Base-by-base conservation (phyloP, 2,329 filamentous ascomycete genomes). In the Colletotrichum caudatum region DNA sequence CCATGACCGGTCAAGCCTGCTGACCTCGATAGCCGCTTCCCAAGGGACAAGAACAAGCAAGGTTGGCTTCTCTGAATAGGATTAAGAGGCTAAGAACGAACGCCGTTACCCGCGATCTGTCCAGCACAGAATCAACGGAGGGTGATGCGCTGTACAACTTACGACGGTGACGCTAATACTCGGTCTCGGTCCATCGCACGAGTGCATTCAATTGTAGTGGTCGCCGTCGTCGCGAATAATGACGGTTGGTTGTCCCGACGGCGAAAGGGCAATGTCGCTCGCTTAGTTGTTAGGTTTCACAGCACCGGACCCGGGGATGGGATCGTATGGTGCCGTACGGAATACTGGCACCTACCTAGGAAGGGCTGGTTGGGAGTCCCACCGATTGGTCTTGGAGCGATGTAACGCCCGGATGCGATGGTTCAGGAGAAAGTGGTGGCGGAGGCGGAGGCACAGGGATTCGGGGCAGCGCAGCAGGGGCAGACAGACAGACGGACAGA, bases 381-480 rank as follows among this genome's bases (percentile, higher is more conserved):
- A 64, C 69, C 59, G 69, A 71, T 69, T 50, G 59, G 59, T 46
- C 58, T 39, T 69, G 54, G 37, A 37, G 51, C 69, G 64, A 71
- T 69, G 64, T 71, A 59, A 71, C 64, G 20, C 39, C 54, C 54
- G 39, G 56, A 59, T 35, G 39, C 29, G 39, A 48, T 61, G 62
- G 58, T 59, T 63, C 69, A 71, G 64, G 69, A 50, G 58, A 59
- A 44, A 8, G 26, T 16, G 50, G 64, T 67, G 64, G 63, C 64
- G 68, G 57, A 56, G 56, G 63, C n/a, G 68, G 57, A 48, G 56
- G 63, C n/a, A 12, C 46, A n/a, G 33, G 8, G 29, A 39, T 18
- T 44, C 18, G 14, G 41, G 16, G 41, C 41, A 20, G 39, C 39
- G 39, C 39, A 29, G 39, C 39, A 41, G 51, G 62, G 62, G 44